Base-by-base conservation (phyloP, 2,329 filamentous ascomycete species). In the Rachicladosporium sp. region DNA sequence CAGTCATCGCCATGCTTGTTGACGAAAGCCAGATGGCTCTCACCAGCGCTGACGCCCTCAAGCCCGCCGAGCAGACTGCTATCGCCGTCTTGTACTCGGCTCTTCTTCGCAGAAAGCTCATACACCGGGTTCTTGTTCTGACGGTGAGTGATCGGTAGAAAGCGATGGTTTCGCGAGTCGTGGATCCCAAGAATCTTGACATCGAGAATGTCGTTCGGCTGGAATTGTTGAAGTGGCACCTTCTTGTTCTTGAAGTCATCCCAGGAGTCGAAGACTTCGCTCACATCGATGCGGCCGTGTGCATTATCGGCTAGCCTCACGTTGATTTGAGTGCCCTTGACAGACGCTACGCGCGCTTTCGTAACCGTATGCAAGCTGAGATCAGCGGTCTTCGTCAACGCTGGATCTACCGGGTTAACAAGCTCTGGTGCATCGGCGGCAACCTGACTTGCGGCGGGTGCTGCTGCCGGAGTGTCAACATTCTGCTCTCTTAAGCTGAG, bases 261-360 rank as follows among this genome's bases (percentile, higher is more conserved):
- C 80, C 82, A 95, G 8, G 70, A 71, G 58, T 95, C 83, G 57
- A 93, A 98, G 9, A 88, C 65, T 58, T 96, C 86, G 1, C 91
- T 93, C 4, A 91, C 76, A 55, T 95, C 89, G 43, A 98, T 79
- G 11, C 91, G 84, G n/a, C 89, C 91, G 57, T 93, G 84, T 6
- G 93, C 71, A 47, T 87, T 86, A 54, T 93, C 85, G 33, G 85
- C 81, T 37, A 96, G 71, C 49, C 83, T 76, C 5, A 98, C 86
- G 50, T 96, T 96, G 40, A 96, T 68, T 58, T 98, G 91, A 0
- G 89, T 95, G 36, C 80, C 80, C 62, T 93, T 94, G 55, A 95
- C 68, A 0, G 84, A 85, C n/a, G 75, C 74, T 33, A 98, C 75
- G 50, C 73, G 80, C 31, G 83, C 89, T 55, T 83, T 86, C 6